Evolutionary conservation across 148 eudicot genomes (phyloP).

Genomic region (Polygonum maritimum): DNA sequence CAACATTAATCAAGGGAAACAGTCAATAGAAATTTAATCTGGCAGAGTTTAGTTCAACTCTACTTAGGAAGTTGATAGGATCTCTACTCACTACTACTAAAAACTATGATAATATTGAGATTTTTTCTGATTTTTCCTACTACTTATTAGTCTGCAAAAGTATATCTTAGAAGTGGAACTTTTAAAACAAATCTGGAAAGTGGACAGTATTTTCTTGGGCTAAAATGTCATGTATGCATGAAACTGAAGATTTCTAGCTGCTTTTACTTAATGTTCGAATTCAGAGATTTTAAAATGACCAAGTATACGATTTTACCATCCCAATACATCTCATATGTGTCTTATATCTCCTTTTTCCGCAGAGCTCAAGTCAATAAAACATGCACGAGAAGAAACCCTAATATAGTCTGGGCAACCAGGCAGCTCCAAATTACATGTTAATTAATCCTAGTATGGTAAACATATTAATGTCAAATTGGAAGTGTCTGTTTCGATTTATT

Average conservation of each 20-base stretch:
- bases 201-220: neutral
- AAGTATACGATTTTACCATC: neutral
- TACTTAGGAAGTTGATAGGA: neutral
- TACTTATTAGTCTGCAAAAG: neutral
- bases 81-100: neutral
- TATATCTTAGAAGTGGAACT: neutral
- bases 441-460: neutral
- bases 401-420: neutral
- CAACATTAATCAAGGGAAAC: neutral
- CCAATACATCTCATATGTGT: neutral
- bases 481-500: neutral
- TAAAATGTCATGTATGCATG: neutral
- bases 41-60: neutral
- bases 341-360: neutral
- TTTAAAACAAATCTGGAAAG: neutral
- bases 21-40: neutral
- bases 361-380: neutral
- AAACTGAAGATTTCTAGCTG: neutral
- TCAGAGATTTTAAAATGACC: neutral
- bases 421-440: neutral
- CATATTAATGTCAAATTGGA: neutral
- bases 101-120: neutral
- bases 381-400: neutral
- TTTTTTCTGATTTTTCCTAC: neutral
- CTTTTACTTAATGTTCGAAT: neutral